A percentile compares a stretch with the other conserved stretches of the same genome.
phyloP scores from a whole-genome alignment of 345 rosid species.

The Citrus glauca region DNA sequence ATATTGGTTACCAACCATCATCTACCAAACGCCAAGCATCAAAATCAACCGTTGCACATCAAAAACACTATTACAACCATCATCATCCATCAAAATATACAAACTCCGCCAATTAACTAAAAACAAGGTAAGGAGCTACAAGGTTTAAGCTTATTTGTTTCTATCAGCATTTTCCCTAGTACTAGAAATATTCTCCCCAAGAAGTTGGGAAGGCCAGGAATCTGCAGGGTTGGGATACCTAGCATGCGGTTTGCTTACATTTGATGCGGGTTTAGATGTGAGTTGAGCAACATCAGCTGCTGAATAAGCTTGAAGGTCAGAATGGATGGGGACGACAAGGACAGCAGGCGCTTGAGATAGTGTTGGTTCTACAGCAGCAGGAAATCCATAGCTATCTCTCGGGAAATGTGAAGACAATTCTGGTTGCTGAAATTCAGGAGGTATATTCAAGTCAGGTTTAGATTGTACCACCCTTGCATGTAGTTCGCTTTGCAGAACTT shows the following conservation, averaged over 20 bases:
- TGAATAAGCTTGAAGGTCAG: conserved; percentile 41
- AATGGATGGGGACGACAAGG: conserved; percentile 58
- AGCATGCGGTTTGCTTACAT: conserved; percentile 84
- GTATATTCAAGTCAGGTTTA: conserved; percentile 58
- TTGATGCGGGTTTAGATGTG: conserved; percentile 19
- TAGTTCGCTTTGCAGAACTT: conserved; percentile 46
- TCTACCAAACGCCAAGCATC: not conserved
- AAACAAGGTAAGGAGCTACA: not conserved
- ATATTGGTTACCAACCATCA: not conserved
- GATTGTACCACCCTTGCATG: conserved; percentile 37
- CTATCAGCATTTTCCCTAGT: conserved; percentile 18
- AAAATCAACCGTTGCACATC: not conserved
- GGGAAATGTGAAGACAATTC: conserved; percentile 30
- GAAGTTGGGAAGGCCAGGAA: conserved; percentile 83
- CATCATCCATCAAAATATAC: not conserved
- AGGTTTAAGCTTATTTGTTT: conserved; percentile 24
- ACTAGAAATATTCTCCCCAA: conserved; percentile 33
- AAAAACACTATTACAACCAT: not conserved
- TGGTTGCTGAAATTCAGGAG: conserved; percentile 42
- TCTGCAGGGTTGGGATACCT: conserved; percentile 72
- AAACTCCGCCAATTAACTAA: not conserved
- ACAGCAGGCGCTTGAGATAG: conserved; percentile 53
- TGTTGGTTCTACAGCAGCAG: conserved; percentile 27
- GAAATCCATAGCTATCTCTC: conserved; percentile 21
- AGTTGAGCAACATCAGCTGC: conserved; percentile 16